phyloP scores from a whole-genome alignment of 331 rosid species.

The Quercus phellos region DNA sequence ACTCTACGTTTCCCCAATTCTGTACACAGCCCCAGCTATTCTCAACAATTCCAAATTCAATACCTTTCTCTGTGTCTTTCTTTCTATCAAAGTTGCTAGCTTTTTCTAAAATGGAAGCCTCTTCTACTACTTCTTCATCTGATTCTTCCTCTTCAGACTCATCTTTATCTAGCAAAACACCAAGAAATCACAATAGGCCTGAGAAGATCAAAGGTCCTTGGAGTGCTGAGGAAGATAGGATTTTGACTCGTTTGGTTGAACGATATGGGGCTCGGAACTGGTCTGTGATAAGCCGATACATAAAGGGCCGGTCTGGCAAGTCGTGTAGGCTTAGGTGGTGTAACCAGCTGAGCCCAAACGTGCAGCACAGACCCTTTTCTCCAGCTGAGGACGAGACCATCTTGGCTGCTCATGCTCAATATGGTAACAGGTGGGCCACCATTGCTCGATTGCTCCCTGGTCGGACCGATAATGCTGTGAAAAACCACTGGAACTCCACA shows the following conservation, averaged over 20 bases:
- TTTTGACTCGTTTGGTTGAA: constrained; percentile 66
- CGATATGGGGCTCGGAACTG: constrained; percentile 74
- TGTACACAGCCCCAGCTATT: background rate
- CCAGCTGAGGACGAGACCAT: constrained; percentile 69
- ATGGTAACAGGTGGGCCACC: constrained; percentile 96
- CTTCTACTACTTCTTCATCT: constrained; percentile 54
- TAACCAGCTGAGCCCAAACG: constrained; percentile 77
- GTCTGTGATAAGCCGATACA: constrained; percentile 81
- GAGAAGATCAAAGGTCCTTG: constrained; percentile 90
- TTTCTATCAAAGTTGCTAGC: too few relatives aligned
- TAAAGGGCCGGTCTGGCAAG: constrained; percentile 83
- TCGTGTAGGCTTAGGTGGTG: constrained; percentile 89
- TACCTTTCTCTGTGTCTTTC: background rate
- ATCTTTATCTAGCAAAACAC: constrained; percentile 25
- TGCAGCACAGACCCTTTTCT: constrained; percentile 75
- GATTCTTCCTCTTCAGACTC: constrained; percentile 68
- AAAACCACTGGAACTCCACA: constrained; percentile 96
- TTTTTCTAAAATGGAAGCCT: constrained; percentile 33
- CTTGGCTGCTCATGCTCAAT: constrained; percentile 60
- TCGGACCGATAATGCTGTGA: constrained; percentile 91
- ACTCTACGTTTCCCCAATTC: background rate
- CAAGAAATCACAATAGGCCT: constrained; percentile 10
- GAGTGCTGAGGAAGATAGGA: constrained; percentile 89
- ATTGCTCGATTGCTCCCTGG: constrained; percentile 87
- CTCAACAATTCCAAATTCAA: background rate